These are phyloP conservation scores for Penicillium steckii DNA, from an alignment of 495 filamentous ascomycete species.

Conservation along the genomic window DNA sequence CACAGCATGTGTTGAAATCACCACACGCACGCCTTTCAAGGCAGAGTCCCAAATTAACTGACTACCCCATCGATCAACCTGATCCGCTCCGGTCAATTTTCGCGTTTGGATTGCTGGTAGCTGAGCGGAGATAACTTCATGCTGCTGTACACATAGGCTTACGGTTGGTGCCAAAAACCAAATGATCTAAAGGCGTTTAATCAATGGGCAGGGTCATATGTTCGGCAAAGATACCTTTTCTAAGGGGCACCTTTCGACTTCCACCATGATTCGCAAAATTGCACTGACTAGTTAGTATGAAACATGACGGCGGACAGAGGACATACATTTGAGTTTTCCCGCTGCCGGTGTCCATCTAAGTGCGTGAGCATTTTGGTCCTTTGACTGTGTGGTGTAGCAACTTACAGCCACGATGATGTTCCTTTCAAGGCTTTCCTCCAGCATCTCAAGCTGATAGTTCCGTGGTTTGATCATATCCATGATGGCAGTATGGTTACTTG, in stretches of 20 bases:
- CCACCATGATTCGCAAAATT: not conserved
- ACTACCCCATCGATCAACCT: conserved; percentile 70
- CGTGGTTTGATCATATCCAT: no score
- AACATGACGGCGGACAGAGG: not conserved
- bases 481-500: no score
- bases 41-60: conserved; percentile 69
- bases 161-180: conserved; percentile 1
- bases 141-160: conserved; percentile 3
- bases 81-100: conserved; percentile 37
- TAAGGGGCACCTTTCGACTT: conserved; percentile 1
- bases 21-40: conserved; percentile 63
- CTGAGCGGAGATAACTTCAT: not conserved
- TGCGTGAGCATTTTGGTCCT: not conserved
- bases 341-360: not conserved
- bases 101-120: conserved; percentile 2
- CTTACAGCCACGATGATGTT: not conserved
- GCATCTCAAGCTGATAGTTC: not conserved
- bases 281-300: not conserved
- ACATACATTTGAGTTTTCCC: not conserved
- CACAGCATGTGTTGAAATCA: conserved; percentile 76
- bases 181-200: not conserved
- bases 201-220: not conserved
- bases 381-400: not conserved
- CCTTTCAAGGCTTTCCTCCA: not conserved
- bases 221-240: not conserved